phyloP scores from a whole-genome alignment of 2,329 filamentous ascomycete species.

The Raffaelea arxii region DNA sequence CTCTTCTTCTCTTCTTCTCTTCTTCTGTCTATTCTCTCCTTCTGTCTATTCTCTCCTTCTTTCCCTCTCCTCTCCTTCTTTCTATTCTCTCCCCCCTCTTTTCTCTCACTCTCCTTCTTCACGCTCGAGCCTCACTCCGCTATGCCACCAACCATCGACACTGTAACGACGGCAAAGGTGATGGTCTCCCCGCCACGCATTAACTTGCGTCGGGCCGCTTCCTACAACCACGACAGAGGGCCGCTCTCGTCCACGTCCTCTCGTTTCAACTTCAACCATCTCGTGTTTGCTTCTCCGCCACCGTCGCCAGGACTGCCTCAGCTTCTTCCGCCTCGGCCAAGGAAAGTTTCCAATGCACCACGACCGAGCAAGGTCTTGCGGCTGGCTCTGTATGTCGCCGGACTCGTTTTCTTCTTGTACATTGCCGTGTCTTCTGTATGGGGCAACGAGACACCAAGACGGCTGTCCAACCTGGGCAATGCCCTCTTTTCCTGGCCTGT shows the following conservation, averaged over 20 bases:
- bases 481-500: constrained; percentile 26
- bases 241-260: constrained; percentile 52
- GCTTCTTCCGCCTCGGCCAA: constrained; percentile 50
- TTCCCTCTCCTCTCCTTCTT: background rate
- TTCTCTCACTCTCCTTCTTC: too few relatives aligned
- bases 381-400: constrained; percentile 42
- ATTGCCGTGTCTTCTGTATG: constrained; percentile 26
- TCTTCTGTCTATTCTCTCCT: constrained; percentile 16
- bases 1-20: constrained; percentile 1
- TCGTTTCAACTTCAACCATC: constrained; percentile 56
- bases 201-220: constrained; percentile 48
- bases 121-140: constrained; percentile 8
- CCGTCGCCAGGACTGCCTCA: constrained; percentile 62
- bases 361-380: constrained; percentile 50
- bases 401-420: constrained; percentile 42
- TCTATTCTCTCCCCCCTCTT: background rate
- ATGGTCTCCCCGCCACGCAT: constrained; percentile 45
- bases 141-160: constrained; percentile 39
- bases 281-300: constrained; percentile 57
- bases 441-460: too few relatives aligned
- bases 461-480: constrained; percentile 7
- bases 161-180: constrained; percentile 34
- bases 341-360: constrained; percentile 48
- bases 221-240: constrained; percentile 44
- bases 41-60: constrained; percentile 8